Evolutionary conservation across 345 rosid genomes (phyloP).

Genomic region (Citrus hindsii): DNA sequence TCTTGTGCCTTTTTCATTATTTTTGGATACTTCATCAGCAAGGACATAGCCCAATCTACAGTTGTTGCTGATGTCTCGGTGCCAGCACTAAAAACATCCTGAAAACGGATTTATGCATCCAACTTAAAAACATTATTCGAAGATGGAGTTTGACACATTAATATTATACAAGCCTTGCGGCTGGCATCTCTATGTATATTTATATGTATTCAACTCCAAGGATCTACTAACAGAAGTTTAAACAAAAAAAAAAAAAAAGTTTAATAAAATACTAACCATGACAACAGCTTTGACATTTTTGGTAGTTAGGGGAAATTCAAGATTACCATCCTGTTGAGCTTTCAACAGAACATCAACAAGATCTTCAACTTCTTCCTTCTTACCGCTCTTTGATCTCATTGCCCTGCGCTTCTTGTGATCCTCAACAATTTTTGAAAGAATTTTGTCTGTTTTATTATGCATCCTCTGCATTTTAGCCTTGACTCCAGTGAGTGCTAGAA

Average conservation of each 20-base stretch:
- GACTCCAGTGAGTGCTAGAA: slow-evolving; percentile 13
- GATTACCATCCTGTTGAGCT: slow-evolving; percentile 5
- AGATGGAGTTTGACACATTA: not conserved
- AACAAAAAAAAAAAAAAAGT: too few species aligned
- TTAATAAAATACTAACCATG: slow-evolving; percentile 7
- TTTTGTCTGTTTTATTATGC: slow-evolving; percentile 4
- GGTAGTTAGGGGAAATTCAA: slow-evolving; percentile 1
- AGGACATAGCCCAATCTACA: slow-evolving; percentile 30
- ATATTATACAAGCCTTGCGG: too few species aligned
- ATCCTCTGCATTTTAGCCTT: slow-evolving; percentile 5
- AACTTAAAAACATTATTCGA: not conserved
- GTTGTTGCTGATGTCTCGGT: slow-evolving; percentile 12
- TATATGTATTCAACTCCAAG: too few species aligned
- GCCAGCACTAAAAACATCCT: slow-evolving; percentile 22
- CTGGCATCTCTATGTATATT: too few species aligned
- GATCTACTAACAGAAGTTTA: too few species aligned
- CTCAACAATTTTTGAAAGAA: slow-evolving; percentile 17
- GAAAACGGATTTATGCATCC: not conserved
- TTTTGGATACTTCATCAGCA: slow-evolving; percentile 19
- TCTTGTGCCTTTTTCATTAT: slow-evolving; percentile 25
- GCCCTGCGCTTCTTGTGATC: not conserved
- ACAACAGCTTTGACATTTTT: slow-evolving; percentile 36
- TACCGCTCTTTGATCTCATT: not conserved
- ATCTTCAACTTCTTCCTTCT: slow-evolving; percentile 1
- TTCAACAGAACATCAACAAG: slow-evolving; percentile 23